phyloP scores from a whole-genome alignment of 345 rosid species.

The Moricandia moricandioides region DNA sequence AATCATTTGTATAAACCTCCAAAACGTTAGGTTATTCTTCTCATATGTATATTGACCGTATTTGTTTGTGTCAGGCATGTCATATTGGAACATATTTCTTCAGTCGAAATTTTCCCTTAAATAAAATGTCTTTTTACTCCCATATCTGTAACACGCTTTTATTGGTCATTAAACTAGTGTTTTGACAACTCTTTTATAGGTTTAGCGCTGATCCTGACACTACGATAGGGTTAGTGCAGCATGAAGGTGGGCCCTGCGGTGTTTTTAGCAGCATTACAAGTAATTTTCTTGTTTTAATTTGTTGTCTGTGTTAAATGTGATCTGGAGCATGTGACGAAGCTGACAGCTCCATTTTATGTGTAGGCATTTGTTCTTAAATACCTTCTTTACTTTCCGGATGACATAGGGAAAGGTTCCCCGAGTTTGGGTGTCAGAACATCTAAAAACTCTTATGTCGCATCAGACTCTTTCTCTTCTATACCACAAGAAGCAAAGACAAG shows the following conservation, averaged over 20 bases:
- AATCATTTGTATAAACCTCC: background rate
- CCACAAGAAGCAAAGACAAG: conserved; percentile 72
- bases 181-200: conserved; percentile 48
- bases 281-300: conserved; percentile 37
- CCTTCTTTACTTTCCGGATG: conserved; percentile 82
- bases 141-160: background rate
- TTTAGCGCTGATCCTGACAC: conserved; percentile 97
- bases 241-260: conserved; percentile 99
- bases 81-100: background rate
- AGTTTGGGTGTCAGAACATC: conserved; percentile 41
- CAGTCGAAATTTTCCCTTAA: background rate
- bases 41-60: background rate
- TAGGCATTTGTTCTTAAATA: conserved; percentile 97
- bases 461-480: conserved; percentile 54
- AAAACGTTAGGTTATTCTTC: background rate
- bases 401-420: conserved; percentile 44
- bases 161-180: conserved; percentile 26
- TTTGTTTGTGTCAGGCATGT: background rate
- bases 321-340: conserved; percentile 18
- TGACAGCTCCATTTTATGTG: conserved; percentile 32
- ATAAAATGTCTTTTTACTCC: background rate
- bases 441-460: conserved; percentile 43
- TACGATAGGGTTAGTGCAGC: conserved; percentile 98
- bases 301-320: background rate
- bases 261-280: conserved; percentile 97